phyloP scores from a whole-genome alignment of 2,329 filamentous ascomycete genomes.

The Fusarium graminum region DNA sequence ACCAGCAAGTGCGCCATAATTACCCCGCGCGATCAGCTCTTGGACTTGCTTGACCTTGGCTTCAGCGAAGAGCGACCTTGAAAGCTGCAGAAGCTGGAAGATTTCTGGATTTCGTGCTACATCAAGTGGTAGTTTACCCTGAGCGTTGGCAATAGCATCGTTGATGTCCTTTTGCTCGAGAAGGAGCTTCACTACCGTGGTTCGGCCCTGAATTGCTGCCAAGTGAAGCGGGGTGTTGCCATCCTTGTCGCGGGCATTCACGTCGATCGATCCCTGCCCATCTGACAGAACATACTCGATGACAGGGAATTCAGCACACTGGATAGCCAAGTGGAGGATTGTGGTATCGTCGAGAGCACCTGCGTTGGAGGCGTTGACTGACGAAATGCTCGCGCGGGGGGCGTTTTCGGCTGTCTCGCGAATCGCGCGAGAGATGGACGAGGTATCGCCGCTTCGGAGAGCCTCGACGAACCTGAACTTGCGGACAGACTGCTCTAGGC shows the following conservation, averaged over 20 bases:
- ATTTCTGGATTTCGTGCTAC: slow-evolving; percentile 93
- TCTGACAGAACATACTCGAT: slow-evolving; percentile 94
- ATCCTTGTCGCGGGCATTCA: slow-evolving; percentile 92
- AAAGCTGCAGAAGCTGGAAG: slow-evolving; percentile 92
- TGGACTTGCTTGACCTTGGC: slow-evolving; percentile 87
- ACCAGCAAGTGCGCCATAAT: slow-evolving; percentile 83
- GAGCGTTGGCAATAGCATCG: slow-evolving; percentile 86
- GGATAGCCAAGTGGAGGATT: slow-evolving; percentile 91
- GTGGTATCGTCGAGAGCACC: slow-evolving; percentile 81
- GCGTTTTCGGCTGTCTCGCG: slow-evolving; percentile 71
- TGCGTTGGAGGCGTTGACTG: slow-evolving; percentile 58
- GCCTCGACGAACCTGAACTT: slow-evolving; percentile 96
- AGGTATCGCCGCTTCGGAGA: slow-evolving; percentile 89
- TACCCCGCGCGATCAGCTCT: slow-evolving; percentile 75
- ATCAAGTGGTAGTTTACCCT: slow-evolving; percentile 88
- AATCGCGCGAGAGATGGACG: slow-evolving; percentile 88
- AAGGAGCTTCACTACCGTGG: slow-evolving; percentile 83
- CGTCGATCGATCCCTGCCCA: slow-evolving; percentile 74
- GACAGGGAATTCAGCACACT: slow-evolving; percentile 92
- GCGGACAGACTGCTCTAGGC: slow-evolving; percentile 91
- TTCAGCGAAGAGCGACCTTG: slow-evolving; percentile 90
- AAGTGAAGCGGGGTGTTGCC: slow-evolving; percentile 95
- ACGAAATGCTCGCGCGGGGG: slow-evolving; percentile 69
- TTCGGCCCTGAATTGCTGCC: slow-evolving; percentile 84
- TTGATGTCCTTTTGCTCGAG: slow-evolving; percentile 88